Base-by-base conservation (phyloP, 2,329 filamentous ascomycete genomes). In the Fusarium torreyae region DNA sequence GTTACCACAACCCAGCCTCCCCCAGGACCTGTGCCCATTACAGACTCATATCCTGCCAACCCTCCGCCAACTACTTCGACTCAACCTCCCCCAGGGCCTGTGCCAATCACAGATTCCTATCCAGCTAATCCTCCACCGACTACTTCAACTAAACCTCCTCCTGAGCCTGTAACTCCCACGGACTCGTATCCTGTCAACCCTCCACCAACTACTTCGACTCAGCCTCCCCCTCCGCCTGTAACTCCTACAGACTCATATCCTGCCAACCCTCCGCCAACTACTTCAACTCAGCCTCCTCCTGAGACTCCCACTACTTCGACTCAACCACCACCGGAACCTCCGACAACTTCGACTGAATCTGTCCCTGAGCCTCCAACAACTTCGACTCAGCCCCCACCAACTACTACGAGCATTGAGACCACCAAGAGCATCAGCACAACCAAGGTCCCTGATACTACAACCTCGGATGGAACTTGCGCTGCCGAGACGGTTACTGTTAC, bases 401-500 rank as follows among this genome's bases (percentile, higher is more conserved):
- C 48, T 44, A 58, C 48, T 24, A 45, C 56, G 24, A 58, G 11
- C n/a, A 44, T 17, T 28, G 24, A 26, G 22, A 44, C 22, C 39
- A 40, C 38, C 6, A 3, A 6, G 38, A 18, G 5, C n/a, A 40
- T 40, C 10, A 40, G 17, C 38, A 40, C 18, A 13, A 20, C 36
- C 3, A 14, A 10, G 2, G 10, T 14, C 31, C 22, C 57, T 22
- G 58, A 15, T 4, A 63, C 49, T 42, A 64, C 61, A 31, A 31
- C 28, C 28, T 31, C 28, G 28, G 28, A 31, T 31, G 28, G 28
- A 3, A 31, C 28, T 31, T 31, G 28, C 17, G 39, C 48, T 9
- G 48, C 45, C 1, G 26, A 57, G n/a, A 64, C 59, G 7, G 38
- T 50, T 14, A 57, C 49, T 20, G 38, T 50, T 10, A 63, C 63